Conservation (phyloP, 1,284 basidiomycete species). For the Ganoderma resinaceum region DNA sequence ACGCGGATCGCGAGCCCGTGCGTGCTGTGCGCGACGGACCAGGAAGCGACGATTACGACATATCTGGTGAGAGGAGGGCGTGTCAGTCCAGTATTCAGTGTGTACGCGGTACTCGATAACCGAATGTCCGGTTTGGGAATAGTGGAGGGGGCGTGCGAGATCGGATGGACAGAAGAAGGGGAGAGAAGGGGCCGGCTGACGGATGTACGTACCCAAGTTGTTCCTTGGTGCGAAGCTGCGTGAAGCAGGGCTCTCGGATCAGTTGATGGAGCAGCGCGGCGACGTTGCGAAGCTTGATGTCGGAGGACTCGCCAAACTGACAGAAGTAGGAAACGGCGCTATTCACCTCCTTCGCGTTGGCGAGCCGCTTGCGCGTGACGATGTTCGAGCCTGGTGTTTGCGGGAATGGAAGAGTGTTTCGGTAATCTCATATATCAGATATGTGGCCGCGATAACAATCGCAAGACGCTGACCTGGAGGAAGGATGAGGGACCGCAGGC, state of each 20-base stretch:
- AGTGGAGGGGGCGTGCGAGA: not conserved
- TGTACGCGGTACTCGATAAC: not conserved
- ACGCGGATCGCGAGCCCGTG: constrained; percentile 38
- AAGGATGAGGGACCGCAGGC: constrained; percentile 33
- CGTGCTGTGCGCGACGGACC: constrained; percentile 32
- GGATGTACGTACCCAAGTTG: constrained; percentile 37
- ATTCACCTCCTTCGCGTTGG: constrained; percentile 38
- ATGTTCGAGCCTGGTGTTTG: constrained; percentile 32
- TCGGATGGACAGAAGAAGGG: constrained; percentile 1
- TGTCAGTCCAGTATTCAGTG: not conserved
- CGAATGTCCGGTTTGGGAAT: not conserved
- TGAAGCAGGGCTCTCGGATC: constrained; percentile 38
- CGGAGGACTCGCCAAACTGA: constrained; percentile 38
- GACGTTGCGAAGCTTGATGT: constrained; percentile 30
- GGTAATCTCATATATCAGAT: not conserved
- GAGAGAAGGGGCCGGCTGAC: not conserved
- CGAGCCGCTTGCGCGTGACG: constrained; percentile 31
- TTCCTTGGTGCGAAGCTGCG: constrained; percentile 39
- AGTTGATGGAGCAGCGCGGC: constrained; percentile 36
- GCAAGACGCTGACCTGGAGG: constrained; percentile 29
- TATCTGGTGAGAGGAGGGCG: constrained; percentile 30
- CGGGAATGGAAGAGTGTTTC: not conserved
- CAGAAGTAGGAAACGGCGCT: constrained; percentile 38
- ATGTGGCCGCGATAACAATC: not conserved
- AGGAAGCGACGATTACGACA: constrained; percentile 33